Conservation (phyloP, 345 rosid species). For the Citrus reticulata region DNA sequence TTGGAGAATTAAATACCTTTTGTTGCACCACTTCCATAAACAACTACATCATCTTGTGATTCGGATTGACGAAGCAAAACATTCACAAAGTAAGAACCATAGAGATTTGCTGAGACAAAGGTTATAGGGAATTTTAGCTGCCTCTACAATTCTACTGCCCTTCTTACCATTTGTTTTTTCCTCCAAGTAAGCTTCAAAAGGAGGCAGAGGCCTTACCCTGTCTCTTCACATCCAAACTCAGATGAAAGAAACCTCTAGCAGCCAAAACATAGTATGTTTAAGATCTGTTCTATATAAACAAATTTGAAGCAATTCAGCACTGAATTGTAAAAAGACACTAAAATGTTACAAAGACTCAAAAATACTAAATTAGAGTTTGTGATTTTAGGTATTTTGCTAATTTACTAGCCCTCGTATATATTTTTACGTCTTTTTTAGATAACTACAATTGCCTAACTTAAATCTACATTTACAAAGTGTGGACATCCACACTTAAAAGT, state of each 20-base stretch:
- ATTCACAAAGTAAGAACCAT: constrained; percentile 33
- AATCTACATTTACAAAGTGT: too few species aligned
- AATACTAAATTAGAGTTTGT: too few species aligned
- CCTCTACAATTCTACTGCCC: constrained; percentile 17
- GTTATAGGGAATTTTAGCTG: constrained; percentile 35
- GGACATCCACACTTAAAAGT: too few species aligned
- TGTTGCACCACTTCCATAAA: constrained; percentile 39
- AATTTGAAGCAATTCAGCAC: too few species aligned
- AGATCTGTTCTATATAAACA: too few species aligned
- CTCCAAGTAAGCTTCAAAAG: constrained; percentile 30
- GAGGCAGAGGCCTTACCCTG: constrained; percentile 28
- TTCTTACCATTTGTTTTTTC: constrained; percentile 23
- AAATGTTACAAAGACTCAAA: neutral
- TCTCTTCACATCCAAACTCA: constrained; percentile 44
- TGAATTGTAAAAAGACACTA: neutral
- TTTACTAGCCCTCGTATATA: too few species aligned
- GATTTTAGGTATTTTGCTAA: too few species aligned
- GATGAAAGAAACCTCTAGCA: constrained; percentile 44
- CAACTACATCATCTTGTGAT: neutral
- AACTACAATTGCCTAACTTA: too few species aligned
- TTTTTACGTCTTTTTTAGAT: too few species aligned
- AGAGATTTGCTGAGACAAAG: constrained; percentile 29
- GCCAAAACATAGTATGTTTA: neutral
- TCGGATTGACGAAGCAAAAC: constrained; percentile 24
- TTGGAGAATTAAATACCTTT: constrained; percentile 15